These are phyloP conservation scores for Alloteropsis semialata DNA, from an alignment of 176 grass and related monocot species.

Conservation along the genomic window DNA sequence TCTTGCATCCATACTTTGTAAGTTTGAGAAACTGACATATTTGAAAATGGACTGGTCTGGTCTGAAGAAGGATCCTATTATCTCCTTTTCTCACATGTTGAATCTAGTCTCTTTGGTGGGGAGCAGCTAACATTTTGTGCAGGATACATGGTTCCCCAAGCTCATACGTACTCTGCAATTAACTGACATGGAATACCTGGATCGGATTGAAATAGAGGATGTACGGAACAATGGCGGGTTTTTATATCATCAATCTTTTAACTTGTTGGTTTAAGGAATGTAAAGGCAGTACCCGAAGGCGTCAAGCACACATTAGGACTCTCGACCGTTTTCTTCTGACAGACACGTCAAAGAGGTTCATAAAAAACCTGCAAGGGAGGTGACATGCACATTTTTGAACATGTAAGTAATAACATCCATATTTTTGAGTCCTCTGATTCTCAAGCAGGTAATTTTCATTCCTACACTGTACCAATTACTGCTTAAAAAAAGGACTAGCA, in stretches of 20 bases:
- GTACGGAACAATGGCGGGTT: conserved; percentile 36
- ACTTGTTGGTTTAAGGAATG: conserved; percentile 27
- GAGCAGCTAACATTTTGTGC: conserved; percentile 12
- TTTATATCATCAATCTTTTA: conserved; percentile 26
- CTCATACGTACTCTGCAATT: conserved; percentile 27
- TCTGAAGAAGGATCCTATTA: conserved; percentile 52
- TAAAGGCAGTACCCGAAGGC: conserved; percentile 33
- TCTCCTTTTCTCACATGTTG: conserved; percentile 33
- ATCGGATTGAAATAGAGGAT: conserved; percentile 38
- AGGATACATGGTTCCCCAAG: conserved; percentile 58
- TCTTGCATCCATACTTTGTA: conserved; percentile 8
- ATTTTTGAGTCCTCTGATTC: conserved; percentile 20
- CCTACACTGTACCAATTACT: too few species aligned
- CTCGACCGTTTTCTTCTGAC: conserved; percentile 28
- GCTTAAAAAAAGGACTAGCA: too few species aligned
- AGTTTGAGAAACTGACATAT: background rate
- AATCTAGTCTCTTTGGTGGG: conserved; percentile 40
- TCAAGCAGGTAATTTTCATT: conserved; percentile 39
- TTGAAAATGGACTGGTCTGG: conserved; percentile 37
- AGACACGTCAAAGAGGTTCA: conserved; percentile 35
- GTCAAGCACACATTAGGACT: conserved; percentile 36
- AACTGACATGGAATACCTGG: conserved; percentile 34
- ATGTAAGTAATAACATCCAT: conserved; percentile 28
- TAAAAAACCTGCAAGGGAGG: conserved; percentile 21
- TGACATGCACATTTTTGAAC: conserved; percentile 29